Conservation (phyloP, 225 moss, liverwort and hornwort species). For the Rhytidiadelphus loreus region DNA sequence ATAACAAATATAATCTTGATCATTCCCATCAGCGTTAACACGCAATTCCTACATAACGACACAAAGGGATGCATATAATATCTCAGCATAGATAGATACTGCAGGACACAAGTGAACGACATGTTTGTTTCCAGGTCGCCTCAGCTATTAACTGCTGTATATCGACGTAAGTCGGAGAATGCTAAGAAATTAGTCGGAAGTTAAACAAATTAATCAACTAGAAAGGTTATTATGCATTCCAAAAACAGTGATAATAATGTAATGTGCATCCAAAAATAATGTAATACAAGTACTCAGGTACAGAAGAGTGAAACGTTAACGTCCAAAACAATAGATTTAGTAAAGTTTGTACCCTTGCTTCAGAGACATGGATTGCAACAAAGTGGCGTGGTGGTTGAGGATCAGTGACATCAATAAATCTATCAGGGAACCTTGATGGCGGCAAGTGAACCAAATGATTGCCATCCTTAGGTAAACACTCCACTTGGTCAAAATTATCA, state of each 20-base stretch:
- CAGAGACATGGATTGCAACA: constrained; percentile 80
- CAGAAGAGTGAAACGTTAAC: neutral
- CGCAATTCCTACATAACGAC: constrained; percentile 51
- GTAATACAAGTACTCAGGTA: neutral
- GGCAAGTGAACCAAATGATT: constrained; percentile 64
- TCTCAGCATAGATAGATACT: neutral
- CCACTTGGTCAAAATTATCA: constrained; percentile 74
- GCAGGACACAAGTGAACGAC: neutral
- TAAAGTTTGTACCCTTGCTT: constrained; percentile 51
- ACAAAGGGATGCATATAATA: neutral
- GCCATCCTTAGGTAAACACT: constrained; percentile 37
- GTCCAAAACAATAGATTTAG: neutral
- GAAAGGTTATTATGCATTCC: neutral
- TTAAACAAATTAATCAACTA: neutral
- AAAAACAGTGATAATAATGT: neutral
- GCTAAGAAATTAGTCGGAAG: neutral
- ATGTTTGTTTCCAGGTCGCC: neutral
- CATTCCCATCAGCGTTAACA: constrained; percentile 78
- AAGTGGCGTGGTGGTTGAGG: constrained; percentile 60
- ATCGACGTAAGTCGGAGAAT: neutral
- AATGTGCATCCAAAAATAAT: neutral
- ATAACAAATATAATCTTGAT: constrained; percentile 87
- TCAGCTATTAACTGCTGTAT: neutral
- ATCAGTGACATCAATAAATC: constrained; percentile 67
- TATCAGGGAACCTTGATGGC: constrained; percentile 86